Evolutionary conservation across 139 green algal species (phyloP).

Genomic region (Asterochloris erici): DNA sequence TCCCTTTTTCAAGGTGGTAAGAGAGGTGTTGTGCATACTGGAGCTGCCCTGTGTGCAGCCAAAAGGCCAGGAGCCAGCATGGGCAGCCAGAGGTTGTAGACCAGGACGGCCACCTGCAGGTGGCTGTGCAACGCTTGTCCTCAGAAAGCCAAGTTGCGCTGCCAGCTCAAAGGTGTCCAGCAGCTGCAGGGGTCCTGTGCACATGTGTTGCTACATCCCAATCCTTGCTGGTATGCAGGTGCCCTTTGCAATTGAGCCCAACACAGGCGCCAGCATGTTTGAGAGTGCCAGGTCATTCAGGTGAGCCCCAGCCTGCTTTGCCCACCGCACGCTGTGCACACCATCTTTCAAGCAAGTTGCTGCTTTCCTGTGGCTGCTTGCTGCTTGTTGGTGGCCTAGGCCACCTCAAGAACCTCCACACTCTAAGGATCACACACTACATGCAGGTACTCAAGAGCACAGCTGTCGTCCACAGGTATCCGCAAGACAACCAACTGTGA

Average conservation of each 20-base stretch:
- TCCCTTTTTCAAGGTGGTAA: background rate
- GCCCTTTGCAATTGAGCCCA: constrained; percentile 4
- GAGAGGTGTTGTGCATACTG: constrained; percentile 5
- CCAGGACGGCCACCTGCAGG: constrained; percentile 7
- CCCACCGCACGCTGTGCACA: no score
- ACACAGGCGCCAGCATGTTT: constrained; percentile 13
- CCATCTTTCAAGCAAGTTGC: no score
- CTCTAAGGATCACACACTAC: no score
- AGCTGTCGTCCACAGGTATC: no score
- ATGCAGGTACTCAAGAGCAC: no score
- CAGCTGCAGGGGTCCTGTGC: background rate
- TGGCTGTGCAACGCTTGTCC: background rate
- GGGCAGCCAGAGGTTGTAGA: constrained; percentile 9
- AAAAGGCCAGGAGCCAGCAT: background rate
- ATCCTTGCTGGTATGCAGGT: background rate
- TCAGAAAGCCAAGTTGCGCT: background rate
- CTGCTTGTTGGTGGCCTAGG: no score
- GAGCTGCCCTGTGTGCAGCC: constrained; percentile 19
- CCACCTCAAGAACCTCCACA: no score
- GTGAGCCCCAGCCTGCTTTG: background rate
- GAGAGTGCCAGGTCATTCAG: constrained; percentile 11
- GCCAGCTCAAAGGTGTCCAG: background rate
- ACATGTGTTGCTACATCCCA: background rate
- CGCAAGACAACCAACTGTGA: no score
- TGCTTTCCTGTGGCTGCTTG: no score